Evolutionary conservation across 768 basidiomycete genomes (phyloP).

Genomic region (Rossbeevera mucosa): DNA sequence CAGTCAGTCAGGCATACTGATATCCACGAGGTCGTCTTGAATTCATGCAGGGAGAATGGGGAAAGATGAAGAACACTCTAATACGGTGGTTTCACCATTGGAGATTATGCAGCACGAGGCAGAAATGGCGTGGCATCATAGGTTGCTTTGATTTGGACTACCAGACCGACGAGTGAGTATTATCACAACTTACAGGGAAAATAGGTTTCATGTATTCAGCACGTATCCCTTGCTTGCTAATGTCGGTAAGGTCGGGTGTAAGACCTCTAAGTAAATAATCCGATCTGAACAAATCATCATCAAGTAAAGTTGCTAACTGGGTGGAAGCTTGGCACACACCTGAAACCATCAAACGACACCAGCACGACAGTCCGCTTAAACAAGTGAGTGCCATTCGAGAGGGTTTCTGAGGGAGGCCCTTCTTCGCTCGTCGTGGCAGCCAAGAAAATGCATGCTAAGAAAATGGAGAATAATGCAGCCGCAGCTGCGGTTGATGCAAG

Average conservation of each 20-base stretch:
- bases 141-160: not conserved
- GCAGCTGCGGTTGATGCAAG: constrained; percentile 1
- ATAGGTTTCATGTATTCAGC: constrained; percentile 80
- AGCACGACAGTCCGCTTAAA: constrained; percentile 77
- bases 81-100: not conserved
- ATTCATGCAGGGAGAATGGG: not conserved
- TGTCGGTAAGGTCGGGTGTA: constrained; percentile 71
- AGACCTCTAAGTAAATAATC: constrained; percentile 78
- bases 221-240: constrained; percentile 70
- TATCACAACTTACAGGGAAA: constrained; percentile 61
- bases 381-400: constrained; percentile 71
- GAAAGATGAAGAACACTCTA: not conserved
- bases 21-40: not conserved
- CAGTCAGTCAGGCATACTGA: constrained; percentile 6
- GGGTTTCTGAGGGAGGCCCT: not conserved
- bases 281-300: constrained; percentile 38
- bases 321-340: constrained; percentile 2
- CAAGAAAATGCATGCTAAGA: constrained; percentile 6
- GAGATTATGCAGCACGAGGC: not conserved
- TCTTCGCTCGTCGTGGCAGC: not conserved
- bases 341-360: constrained; percentile 78
- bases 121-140: not conserved
- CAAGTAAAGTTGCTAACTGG: not conserved
- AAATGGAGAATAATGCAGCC: not conserved
- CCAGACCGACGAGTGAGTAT: not conserved